Evolutionary conservation across 768 basidiomycete species (phyloP), one percentile per base, ranked within the genome.

Genomic region (Butyriboletus loyo): DNA sequence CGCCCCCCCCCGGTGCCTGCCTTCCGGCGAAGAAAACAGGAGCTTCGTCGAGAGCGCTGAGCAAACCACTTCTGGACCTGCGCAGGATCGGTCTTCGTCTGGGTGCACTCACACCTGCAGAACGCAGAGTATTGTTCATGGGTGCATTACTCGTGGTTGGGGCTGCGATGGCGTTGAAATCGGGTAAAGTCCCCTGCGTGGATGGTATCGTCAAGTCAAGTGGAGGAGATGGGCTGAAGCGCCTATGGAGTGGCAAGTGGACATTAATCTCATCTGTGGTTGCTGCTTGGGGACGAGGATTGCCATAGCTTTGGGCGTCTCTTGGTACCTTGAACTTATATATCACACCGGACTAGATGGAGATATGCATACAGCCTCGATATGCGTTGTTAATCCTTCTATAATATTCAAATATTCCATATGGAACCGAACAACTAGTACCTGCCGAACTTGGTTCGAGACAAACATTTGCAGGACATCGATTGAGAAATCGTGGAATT

Each of bases 131-230:
- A 6, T 52, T 87, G 64, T 71, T 87, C 28, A 80, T 82, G 17
- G 83, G 87, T 22, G 85, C 86, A 21, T 78, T 89, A 28, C 64
- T 90, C 25, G 81, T 86, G 13, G 72, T 90, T 6, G 86, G 86
- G 13, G 79, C 88, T 21, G 87, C 86, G 9, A 73, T 91, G 64
- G 86, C 85, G 3, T 44, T 70, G 5, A 67, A 57, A 49, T 53
- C 57, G 4, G 34, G 47, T 15, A 65, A 31, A 32, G 25, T 61
- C 3, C 22, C 58, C 2, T 64, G 48, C 36, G 32, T 56, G 25
- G 59, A 58, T 7, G 48, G 56, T 25, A 49, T 64, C 22, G 46
- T 41, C 11, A 59, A 41, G 35, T 21, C 46, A 6, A 45, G 30
- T 25, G 65, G 55, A 1, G 59, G 56, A 10, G 62, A 66, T 13